Evolutionary conservation across 2,329 filamentous ascomycete genomes (phyloP).

Genomic region (Fusarium fracticaudum): DNA sequence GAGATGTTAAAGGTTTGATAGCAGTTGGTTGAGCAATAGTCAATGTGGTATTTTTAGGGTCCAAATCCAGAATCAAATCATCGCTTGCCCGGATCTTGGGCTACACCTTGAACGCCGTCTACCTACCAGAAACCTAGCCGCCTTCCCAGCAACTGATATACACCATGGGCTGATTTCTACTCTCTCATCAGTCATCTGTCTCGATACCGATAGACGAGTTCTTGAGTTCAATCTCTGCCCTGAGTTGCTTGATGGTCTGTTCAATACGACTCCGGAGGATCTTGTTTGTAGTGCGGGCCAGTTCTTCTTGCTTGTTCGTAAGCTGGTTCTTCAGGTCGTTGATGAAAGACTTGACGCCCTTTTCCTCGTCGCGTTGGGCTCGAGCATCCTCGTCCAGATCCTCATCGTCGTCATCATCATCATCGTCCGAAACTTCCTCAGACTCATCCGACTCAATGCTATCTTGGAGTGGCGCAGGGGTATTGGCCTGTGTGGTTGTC

Average conservation of each 20-base stretch:
- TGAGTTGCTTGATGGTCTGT: conserved; percentile 59
- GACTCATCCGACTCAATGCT: conserved; percentile 55
- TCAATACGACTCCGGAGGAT: conserved; percentile 62
- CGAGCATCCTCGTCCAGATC: conserved; percentile 65
- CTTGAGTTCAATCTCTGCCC: conserved; percentile 57
- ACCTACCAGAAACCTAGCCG: background rate
- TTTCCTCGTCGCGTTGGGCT: conserved; percentile 59
- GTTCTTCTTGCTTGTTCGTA: conserved; percentile 55
- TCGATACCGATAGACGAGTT: conserved; percentile 56
- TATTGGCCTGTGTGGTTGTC: conserved; percentile 54
- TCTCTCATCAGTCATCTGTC: conserved; percentile 45
- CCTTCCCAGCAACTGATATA: background rate
- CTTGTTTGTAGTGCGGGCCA: conserved; percentile 55
- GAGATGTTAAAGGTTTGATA: background rate
- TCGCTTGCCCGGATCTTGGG: conserved; percentile 9
- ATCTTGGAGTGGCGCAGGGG: conserved; percentile 57
- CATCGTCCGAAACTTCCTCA: conserved; percentile 54
- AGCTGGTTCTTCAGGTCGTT: conserved; percentile 63
- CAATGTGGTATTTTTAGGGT: conserved; percentile 36
- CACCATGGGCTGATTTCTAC: background rate
- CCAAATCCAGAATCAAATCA: conserved; percentile 20
- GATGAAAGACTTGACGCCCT: conserved; percentile 66
- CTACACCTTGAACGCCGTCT: conserved; percentile 33
- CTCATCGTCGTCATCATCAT: conserved; percentile 64
- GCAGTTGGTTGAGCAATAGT: conserved; percentile 13